These are phyloP conservation scores for Primulina eburnea DNA, from an alignment of 257 asterid species.

Conservation along the genomic window DNA sequence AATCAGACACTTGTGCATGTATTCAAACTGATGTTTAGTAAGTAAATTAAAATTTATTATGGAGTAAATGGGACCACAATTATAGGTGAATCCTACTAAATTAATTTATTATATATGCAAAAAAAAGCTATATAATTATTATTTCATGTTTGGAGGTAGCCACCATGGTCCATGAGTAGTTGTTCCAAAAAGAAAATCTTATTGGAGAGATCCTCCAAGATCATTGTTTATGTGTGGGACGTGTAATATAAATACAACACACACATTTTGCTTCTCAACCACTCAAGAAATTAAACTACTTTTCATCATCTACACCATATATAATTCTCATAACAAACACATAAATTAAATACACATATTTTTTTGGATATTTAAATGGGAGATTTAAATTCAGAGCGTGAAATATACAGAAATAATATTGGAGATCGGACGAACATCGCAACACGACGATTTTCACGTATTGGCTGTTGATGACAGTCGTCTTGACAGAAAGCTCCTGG, in stretches of 20 bases:
- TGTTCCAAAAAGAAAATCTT: constrained; percentile 44
- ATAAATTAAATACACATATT: background rate
- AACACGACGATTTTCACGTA: constrained; percentile 43
- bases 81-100: background rate
- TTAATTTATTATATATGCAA: too few species aligned
- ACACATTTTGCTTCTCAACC: constrained; percentile 53
- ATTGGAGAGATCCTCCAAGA: constrained; percentile 37
- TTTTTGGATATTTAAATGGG: background rate
- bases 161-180: constrained; percentile 30
- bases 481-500: constrained; percentile 52
- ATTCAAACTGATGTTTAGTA: too few species aligned
- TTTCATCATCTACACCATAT: background rate
- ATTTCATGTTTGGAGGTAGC: background rate
- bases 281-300: constrained; percentile 28
- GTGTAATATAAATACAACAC: constrained; percentile 27
- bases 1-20: too few species aligned
- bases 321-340: background rate
- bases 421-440: constrained; percentile 9
- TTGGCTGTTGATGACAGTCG: constrained; percentile 58
- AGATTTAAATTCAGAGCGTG: constrained; percentile 19
- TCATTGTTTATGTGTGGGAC: constrained; percentile 16
- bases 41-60: too few species aligned
- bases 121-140: too few species aligned
- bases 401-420: background rate
- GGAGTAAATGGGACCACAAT: background rate